Conservation (phyloP, 192 early-diverging fungal genomes). For the Mortierella antarctica region DNA sequence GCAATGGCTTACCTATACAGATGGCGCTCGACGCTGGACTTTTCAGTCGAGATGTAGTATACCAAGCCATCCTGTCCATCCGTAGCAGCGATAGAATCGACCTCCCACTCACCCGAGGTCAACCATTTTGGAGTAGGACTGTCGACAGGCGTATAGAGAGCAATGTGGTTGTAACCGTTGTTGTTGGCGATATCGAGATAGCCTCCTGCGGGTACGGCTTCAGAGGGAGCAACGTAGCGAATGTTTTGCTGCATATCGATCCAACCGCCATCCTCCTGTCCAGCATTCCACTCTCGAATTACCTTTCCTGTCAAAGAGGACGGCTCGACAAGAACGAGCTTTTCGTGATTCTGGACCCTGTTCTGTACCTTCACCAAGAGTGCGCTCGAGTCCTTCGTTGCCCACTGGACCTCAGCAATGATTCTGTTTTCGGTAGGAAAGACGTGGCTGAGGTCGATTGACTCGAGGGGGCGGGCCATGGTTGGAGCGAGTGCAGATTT, state of each 20-base stretch:
- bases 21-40: constrained; percentile 40
- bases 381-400: constrained; percentile 65
- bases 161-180: constrained; percentile 77
- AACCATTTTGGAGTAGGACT: constrained; percentile 61
- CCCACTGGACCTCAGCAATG: constrained; percentile 88
- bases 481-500: constrained; percentile 22
- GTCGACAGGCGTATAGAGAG: constrained; percentile 66
- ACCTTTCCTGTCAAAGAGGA: constrained; percentile 52
- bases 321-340: constrained; percentile 68
- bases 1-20: constrained; percentile 29
- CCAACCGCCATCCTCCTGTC: constrained; percentile 75
- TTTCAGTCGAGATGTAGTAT: constrained; percentile 47
- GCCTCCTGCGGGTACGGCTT: constrained; percentile 39
- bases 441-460: constrained; percentile 35
- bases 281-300: constrained; percentile 71
- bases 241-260: constrained; percentile 70
- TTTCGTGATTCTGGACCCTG: constrained; percentile 87
- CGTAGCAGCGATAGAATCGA: constrained; percentile 63
- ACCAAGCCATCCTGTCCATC: constrained; percentile 32
- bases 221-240: constrained; percentile 44
- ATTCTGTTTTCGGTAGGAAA: constrained; percentile 78
- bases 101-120: constrained; percentile 79
- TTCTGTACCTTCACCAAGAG: constrained; percentile 88
- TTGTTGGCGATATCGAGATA: constrained; percentile 77
- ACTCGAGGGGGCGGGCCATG: constrained; percentile 27